Evolutionary conservation across 2,329 filamentous ascomycete species (phyloP).

Genomic region (Dactylellina parvicollis): DNA sequence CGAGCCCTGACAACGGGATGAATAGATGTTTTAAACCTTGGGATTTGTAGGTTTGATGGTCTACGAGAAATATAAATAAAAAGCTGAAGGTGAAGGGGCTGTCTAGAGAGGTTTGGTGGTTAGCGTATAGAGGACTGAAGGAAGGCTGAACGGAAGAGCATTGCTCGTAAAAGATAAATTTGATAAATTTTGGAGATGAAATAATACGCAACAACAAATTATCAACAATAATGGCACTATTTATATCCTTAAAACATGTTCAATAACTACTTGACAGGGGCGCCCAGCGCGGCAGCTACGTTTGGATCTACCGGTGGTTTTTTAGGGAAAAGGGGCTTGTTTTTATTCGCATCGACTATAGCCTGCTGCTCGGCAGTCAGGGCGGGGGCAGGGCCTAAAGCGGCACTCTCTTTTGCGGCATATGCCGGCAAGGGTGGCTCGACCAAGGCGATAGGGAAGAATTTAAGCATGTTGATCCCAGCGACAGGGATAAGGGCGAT

Average conservation of each 20-base stretch:
- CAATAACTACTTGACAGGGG: neutral
- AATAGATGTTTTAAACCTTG: too few relatives aligned
- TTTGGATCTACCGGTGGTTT: constrained; percentile 21
- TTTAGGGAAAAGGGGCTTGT: constrained; percentile 4
- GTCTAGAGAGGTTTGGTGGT: too few relatives aligned
- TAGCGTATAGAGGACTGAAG: too few relatives aligned
- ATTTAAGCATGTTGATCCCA: constrained; percentile 22
- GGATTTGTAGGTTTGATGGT: too few relatives aligned
- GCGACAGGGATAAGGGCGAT: constrained; percentile 27
- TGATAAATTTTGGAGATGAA: neutral
- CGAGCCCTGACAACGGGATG: too few relatives aligned
- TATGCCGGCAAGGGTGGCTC: constrained; percentile 16
- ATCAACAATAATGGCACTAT: neutral
- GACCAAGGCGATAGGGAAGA: constrained; percentile 7
- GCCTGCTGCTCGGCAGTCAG: constrained; percentile 8
- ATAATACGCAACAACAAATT: neutral
- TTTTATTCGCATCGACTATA: constrained; percentile 23
- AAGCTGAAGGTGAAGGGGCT: too few relatives aligned
- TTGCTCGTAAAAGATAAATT: too few relatives aligned
- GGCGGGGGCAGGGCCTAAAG: constrained; percentile 14
- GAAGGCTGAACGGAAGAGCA: too few relatives aligned
- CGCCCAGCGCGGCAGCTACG: constrained; percentile 5
- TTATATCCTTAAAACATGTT: neutral
- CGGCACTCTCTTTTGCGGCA: constrained; percentile 17
- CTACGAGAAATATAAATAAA: too few relatives aligned